Evolutionary conservation across 73 alveolate species (phyloP).

Genomic region (Urostyla sp.): DNA sequence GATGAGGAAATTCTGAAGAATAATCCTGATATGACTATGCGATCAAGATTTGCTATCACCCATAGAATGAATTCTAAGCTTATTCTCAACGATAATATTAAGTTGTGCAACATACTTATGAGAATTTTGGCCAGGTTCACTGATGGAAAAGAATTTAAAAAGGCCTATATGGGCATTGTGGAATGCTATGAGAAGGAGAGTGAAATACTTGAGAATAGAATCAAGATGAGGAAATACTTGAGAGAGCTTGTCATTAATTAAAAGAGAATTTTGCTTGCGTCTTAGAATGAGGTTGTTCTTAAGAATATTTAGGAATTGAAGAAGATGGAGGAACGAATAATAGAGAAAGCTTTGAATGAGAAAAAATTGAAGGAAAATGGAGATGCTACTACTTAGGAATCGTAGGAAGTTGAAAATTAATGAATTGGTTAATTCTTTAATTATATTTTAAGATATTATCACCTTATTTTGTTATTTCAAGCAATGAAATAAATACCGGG

Average conservation of each 20-base stretch:
- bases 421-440: no score
- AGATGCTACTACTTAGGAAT: constrained; percentile 35
- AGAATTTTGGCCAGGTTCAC: constrained; percentile 56
- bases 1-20: constrained; percentile 22
- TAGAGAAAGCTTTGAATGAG: neutral
- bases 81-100: constrained; percentile 43
- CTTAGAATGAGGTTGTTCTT: constrained; percentile 8
- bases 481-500: no score
- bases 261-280: constrained; percentile 34
- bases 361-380: constrained; percentile 18
- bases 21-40: constrained; percentile 36
- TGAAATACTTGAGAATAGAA: constrained; percentile 48
- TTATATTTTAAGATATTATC: no score
- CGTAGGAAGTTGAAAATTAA: constrained; percentile 5
- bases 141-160: constrained; percentile 40
- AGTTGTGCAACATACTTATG: constrained; percentile 54
- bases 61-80: constrained; percentile 57
- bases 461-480: no score
- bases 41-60: constrained; percentile 28
- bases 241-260: constrained; percentile 54
- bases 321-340: neutral
- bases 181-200: constrained; percentile 51
- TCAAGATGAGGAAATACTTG: constrained; percentile 44
- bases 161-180: constrained; percentile 34
- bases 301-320: constrained; percentile 16